Percentiles rank a stretch among this genome's conserved stretches.
phyloP scores from a whole-genome alignment of 352 stramenopile genomes.

The Globisporangium carolinianum region DNA sequence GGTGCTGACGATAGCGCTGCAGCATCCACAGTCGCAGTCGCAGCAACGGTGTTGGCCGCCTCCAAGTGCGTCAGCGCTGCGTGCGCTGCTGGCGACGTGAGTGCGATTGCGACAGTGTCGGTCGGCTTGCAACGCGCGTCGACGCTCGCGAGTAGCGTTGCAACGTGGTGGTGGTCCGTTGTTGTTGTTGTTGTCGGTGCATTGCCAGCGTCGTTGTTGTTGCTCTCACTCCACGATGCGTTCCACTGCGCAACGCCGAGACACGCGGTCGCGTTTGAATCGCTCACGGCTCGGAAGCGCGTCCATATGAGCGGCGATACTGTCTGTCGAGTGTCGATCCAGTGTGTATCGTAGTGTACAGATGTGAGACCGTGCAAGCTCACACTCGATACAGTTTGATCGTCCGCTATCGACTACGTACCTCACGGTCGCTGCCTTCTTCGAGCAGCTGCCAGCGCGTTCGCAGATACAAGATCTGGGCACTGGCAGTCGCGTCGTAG shows the following conservation, averaged over 20 bases:
- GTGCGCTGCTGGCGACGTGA: constrained; percentile 17
- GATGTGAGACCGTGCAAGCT: too few species aligned
- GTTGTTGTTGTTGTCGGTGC: too few species aligned
- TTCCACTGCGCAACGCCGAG: constrained; percentile 24
- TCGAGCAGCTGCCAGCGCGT: constrained; percentile 11
- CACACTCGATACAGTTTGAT: too few species aligned
- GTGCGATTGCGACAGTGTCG: constrained; percentile 24
- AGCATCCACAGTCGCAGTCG: neutral
- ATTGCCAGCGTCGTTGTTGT: constrained; percentile 5
- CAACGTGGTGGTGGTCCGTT: neutral
- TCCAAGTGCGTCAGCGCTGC: constrained; percentile 14
- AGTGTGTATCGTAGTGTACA: neutral
- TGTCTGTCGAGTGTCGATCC: neutral
- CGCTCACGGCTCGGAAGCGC: constrained; percentile 11
- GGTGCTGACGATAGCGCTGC: constrained; percentile 9
- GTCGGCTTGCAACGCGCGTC: constrained; percentile 9
- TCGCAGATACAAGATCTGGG: constrained; percentile 11
- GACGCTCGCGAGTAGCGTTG: constrained; percentile 5
- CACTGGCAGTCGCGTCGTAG: constrained; percentile 5
- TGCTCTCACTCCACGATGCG: constrained; percentile 5
- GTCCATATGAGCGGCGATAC: constrained; percentile 19
- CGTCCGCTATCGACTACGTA: neutral
- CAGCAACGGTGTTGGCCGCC: neutral
- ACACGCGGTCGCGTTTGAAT: constrained; percentile 10
- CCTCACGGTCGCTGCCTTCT: constrained; percentile 11